These are phyloP conservation scores for Solanum pennellii DNA, from an alignment of 257 asterid genomes.

Conservation along the genomic window DNA sequence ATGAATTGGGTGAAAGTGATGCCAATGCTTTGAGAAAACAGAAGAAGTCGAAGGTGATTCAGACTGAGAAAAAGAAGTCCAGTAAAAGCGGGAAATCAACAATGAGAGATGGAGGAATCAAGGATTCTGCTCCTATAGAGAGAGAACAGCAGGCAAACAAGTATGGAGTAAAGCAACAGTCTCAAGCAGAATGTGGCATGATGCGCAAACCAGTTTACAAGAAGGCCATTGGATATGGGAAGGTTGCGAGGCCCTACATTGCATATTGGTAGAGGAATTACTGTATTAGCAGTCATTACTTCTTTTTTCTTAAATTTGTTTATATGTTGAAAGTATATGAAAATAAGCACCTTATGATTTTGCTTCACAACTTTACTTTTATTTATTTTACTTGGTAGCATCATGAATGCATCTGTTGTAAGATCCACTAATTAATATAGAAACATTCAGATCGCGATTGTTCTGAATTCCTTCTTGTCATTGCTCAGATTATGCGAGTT, in stretches of 20 bases:
- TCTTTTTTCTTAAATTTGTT: no score
- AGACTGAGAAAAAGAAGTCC: not conserved
- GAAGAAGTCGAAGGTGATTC: slow-evolving; percentile 25
- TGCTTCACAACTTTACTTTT: not conserved
- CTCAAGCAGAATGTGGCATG: not conserved
- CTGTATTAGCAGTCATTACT: not conserved
- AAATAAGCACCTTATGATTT: no score
- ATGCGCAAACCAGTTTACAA: no score
- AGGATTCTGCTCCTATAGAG: not conserved
- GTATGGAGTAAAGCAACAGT: slow-evolving; percentile 10
- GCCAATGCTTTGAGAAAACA: slow-evolving; percentile 13
- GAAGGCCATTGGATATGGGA: not conserved
- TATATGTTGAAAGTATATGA: no score
- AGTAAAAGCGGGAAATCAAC: slow-evolving; percentile 16
- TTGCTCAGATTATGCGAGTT: no score
- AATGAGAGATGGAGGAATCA: not conserved
- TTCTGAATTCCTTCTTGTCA: not conserved
- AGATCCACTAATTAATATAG: not conserved
- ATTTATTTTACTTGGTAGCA: not conserved
- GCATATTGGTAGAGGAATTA: not conserved
- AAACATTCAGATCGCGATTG: not conserved
- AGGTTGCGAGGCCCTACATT: slow-evolving; percentile 6
- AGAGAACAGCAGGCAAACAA: slow-evolving; percentile 29
- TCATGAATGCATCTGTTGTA: not conserved
- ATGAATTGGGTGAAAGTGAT: no score